Base-by-base conservation (phyloP, 768 basidiomycete genomes). In the Serendipita vermifera region DNA sequence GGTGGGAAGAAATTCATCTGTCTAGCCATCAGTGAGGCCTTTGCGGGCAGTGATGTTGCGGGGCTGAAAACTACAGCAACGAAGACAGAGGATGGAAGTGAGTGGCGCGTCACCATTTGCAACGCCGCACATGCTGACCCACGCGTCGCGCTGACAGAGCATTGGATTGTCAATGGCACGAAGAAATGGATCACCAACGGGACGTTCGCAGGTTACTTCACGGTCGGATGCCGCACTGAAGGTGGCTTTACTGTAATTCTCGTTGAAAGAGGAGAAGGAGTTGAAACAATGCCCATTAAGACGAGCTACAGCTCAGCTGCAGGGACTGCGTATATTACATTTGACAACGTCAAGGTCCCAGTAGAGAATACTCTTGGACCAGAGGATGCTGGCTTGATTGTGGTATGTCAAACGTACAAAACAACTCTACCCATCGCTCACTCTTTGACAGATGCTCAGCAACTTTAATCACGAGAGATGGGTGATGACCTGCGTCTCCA, bases 391-490 rank as follows among this genome's bases (percentile, higher is more conserved):
- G 88, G 86, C 27, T 70, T 86, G 51, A 77, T 80, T 59, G 80
- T 82, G 40, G 59, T 60, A 27, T 32, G 62, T 57, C 31, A 13
- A n/a, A n/a, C n/a, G n/a, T n/a, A n/a, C n/a, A n/a, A n/a, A n/a
- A n/a, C 43, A 48, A 31, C 11, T 67, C 67, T 72, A 26, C 72
- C 38, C 51, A 17, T 22, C 3, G 3, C 43, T 26, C 14, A 15
- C 20, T 36, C 51, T 17, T 2, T 20, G 26, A 41, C 58, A 58
- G 33, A 24, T 55, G 53, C 3, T 46, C 9, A n/a, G 85, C 60
- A 97, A 94, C 71, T 96, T 94, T 72, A 94, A 94, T 66, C 90
- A 93, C 67, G 91, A 92, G 66, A 41, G 86, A 61, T 93, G 87
- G 89, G 86, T 87, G 26, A 92, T 92, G 85, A 80, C 78, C 65